Evolutionary conservation across 2,329 filamentous ascomycete genomes (phyloP), one percentile per base, ranked within the genome.

Genomic region (Fusarium miscanthi): DNA sequence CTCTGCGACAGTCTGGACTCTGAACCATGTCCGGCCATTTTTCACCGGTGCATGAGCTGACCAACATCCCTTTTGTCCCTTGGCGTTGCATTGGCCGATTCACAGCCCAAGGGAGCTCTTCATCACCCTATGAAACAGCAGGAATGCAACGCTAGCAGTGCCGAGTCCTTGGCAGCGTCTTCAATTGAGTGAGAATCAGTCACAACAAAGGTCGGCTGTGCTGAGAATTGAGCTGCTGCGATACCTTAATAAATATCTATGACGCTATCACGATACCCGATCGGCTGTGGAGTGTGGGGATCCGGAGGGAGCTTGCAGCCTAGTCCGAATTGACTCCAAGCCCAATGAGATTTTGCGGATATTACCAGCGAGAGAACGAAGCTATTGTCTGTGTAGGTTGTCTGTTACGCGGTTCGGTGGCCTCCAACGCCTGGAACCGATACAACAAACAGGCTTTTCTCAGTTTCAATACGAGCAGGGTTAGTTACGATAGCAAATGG

Each of bases 151-250:
- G 51, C 58, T 68, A 74, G 41, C 41, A 43, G 21, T 56, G 53
- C 62, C 66, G 58, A 74, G 66, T 10, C 33, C 70, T 73, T 73
- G 70, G 70, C 70, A 51, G 62, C 59, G 54, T 61, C 69, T 73
- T 63, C 30, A 63, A 64, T 57, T 57, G 42, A 59, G 43, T 52
- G 42, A 49, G 40, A 17, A 60, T 38, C 40, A 45, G 56, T 61
- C 30, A 56, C 41, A 27, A 37, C 46, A 48, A 43, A 35, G 49
- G 37, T 58, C 66, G 49, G 69, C 53, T 42, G 63, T 73, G 49
- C 30, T 48, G 14, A 33, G 59, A 64, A 42, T 35, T 60, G 51
- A 40, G 46, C 54, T 58, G 46, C 41, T 48, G 57, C 67, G 67
- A 69, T 74, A 62, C 42, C 30, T 54, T 38, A 58, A 51, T 19